Evolutionary conservation across 2,329 filamentous ascomycete species (phyloP).

Genomic region (Neocucurbitaria cava): DNA sequence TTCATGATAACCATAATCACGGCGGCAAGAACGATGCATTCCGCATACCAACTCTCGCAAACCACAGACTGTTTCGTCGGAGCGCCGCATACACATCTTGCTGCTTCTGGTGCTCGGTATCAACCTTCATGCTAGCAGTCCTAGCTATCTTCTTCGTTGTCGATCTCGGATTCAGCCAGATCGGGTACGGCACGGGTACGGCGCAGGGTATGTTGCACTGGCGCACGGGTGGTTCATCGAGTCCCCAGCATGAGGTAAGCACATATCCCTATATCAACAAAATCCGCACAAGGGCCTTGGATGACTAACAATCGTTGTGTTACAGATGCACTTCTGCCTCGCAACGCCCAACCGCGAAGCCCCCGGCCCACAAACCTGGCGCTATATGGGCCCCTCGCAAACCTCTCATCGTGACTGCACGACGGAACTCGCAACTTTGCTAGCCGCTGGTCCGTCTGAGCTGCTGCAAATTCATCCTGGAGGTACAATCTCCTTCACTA

Average conservation of each 20-base stretch:
- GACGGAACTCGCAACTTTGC: constrained; percentile 15
- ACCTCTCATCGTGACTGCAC: constrained; percentile 5
- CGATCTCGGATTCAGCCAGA: constrained; percentile 6
- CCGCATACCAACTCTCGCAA: not conserved
- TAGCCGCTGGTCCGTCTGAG: constrained; percentile 6
- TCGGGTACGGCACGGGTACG: constrained; percentile 10
- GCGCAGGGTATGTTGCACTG: constrained; percentile 7
- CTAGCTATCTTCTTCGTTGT: constrained; percentile 7
- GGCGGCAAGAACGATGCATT: not conserved
- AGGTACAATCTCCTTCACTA: constrained; percentile 10
- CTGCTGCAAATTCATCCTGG: constrained; percentile 17
- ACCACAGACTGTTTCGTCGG: not conserved
- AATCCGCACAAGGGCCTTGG: too few relatives aligned
- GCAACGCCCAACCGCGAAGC: constrained; percentile 18
- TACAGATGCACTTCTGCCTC: constrained; percentile 32
- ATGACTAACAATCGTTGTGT: not conserved
- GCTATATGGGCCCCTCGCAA: constrained; percentile 10
- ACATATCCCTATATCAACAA: too few relatives aligned
- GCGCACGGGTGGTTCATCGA: not conserved
- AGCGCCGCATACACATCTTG: constrained; percentile 4
- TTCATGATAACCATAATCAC: not conserved
- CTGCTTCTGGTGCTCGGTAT: constrained; percentile 8
- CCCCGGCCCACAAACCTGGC: constrained; percentile 24
- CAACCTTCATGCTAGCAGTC: constrained; percentile 1
- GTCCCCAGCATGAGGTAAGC: constrained; percentile 1